Base-by-base conservation (phyloP, 345 rosid genomes). In the Syzygium grande region DNA sequence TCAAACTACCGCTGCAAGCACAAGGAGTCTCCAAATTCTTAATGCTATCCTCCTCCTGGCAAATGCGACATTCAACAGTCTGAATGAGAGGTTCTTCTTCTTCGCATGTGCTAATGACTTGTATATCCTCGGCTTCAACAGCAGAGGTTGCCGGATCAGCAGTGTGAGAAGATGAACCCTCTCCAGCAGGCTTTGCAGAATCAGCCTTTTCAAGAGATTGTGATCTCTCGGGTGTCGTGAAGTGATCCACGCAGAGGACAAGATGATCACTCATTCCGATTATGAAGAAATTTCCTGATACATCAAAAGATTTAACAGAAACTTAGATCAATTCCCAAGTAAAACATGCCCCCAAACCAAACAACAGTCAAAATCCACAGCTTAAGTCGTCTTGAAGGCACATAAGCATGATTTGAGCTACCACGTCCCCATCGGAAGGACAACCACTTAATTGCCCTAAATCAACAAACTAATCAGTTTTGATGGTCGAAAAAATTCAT, bases 1-100 rank as follows among this genome's bases (percentile, higher is more conserved):
- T 97, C 93, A 97, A 92, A 91, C 99, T 97, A 58, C 99, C 99
- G 86, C 94, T 93, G 90, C 99, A 97, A 65, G 95, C 94, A 93
- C 99, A 97, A 77, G 99, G 99, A 87, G 93, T 89, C 90, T 97
- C 99, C 88, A 97, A 89, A 90, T 95, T 95, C 89, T 90, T 92
- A 85, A 92, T 68, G 55, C 88, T 90, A 85, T 96, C 99, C 91
- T 97, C 99, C 93, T 97, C 99, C 93, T 97, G 99, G 90, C 99
- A 97, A 87, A 97, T 97, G 86, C 99, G 98, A 80, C 99, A 97
- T 89, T 97, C 99, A 46, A 92, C 95, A 22, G 78, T 92, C 88
- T 93, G 96, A 85, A 97, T 92, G 90, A 97, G 93, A 59, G 98
- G 99, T 65, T 95, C 95, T 88, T 92, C 94, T 65, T 92, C 93